These are phyloP conservation scores for Naumovozyma dairenensis DNA, from an alignment of 805 yeast species.

Conservation along the genomic window DNA sequence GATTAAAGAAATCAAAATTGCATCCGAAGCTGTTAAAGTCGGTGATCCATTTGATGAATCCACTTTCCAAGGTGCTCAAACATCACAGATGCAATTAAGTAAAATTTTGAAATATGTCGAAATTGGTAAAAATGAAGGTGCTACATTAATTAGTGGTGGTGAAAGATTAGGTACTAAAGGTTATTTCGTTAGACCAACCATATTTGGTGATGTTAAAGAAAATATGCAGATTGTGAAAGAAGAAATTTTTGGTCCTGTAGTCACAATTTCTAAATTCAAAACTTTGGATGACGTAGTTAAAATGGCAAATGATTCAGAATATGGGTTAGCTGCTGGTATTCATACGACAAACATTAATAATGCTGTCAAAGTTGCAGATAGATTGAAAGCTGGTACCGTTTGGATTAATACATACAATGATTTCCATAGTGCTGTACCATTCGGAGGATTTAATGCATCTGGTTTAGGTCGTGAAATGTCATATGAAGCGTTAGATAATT, in stretches of 20 bases:
- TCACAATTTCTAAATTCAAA: conserved; percentile 62
- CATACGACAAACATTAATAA: conserved; percentile 63
- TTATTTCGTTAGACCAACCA: conserved; percentile 69
- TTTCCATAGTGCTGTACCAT: conserved; percentile 78
- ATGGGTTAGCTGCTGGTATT: conserved; percentile 83
- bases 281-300: conserved; percentile 65
- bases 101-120: conserved; percentile 56
- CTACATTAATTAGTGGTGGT: conserved; percentile 74
- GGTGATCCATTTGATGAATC: conserved; percentile 73
- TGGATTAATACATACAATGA: conserved; percentile 83
- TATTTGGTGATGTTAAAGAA: conserved; percentile 72
- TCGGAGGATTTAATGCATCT: conserved; percentile 82
- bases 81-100: conserved; percentile 55
- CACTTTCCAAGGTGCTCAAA: conserved; percentile 67
- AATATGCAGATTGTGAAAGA: conserved; percentile 70
- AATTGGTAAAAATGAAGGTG: conserved; percentile 58
- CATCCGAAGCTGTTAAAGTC: conserved; percentile 45
- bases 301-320: conserved; percentile 66
- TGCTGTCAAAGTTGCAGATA: conserved; percentile 56
- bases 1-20: conserved; percentile 43
- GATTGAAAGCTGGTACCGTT: conserved; percentile 67
- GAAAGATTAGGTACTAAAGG: conserved; percentile 61
- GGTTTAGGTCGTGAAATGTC: conserved; percentile 93
- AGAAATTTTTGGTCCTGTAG: conserved; percentile 89
- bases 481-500: conserved; percentile 71